phyloP scores from a whole-genome alignment of 352 stramenopile genomes.

The Pythium phragmitis region DNA sequence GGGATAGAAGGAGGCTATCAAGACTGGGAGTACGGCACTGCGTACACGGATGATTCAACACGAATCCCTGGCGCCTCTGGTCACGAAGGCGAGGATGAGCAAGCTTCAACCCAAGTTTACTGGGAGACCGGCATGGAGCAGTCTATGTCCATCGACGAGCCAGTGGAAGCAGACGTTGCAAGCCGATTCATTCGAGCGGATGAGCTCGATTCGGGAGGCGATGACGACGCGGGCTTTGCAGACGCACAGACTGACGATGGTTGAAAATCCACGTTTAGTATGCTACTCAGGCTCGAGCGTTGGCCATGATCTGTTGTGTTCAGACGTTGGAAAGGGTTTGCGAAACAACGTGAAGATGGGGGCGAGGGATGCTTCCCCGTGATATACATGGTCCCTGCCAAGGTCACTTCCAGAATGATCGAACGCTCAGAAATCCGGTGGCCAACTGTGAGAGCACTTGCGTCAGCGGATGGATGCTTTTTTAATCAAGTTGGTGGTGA shows the following conservation, averaged over 20 bases:
- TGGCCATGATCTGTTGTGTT: too few species aligned
- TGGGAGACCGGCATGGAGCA: not conserved
- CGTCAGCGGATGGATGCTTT: too few species aligned
- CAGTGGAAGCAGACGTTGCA: not conserved
- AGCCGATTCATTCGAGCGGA: not conserved
- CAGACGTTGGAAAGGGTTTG: too few species aligned
- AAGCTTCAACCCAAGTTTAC: not conserved
- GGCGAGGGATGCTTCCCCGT: too few species aligned
- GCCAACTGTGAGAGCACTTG: too few species aligned
- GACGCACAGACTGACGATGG: not conserved
- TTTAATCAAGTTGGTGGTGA: too few species aligned
- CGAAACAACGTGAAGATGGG: too few species aligned
- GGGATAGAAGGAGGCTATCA: not conserved
- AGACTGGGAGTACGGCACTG: not conserved
- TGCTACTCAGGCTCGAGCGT: too few species aligned
- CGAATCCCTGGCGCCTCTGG: not conserved
- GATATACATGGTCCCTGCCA: too few species aligned
- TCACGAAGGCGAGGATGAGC: not conserved
- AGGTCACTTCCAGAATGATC: too few species aligned
- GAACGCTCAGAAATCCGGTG: too few species aligned
- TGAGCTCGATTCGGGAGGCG: not conserved
- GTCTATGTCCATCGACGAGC: not conserved
- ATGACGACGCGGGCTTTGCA: not conserved
- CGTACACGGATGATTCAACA: not conserved
- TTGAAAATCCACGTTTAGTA: not conserved